These are phyloP conservation scores for Amphibolis antarctica DNA, from an alignment of 106 monocot genomes.

Conservation along the genomic window DNA sequence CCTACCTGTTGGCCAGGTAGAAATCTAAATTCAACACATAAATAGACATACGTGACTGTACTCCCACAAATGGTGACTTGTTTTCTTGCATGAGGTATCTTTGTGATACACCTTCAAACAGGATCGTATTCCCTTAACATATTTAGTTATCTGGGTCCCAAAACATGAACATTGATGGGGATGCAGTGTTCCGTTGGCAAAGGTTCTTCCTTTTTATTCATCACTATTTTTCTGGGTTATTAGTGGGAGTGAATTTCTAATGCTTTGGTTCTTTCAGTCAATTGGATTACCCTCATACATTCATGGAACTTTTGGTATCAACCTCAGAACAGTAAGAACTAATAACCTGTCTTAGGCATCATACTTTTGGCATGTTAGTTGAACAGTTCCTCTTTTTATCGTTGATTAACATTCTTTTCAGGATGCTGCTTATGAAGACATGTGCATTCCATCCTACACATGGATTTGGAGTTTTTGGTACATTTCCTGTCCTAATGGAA, in stretches of 20 bases:
- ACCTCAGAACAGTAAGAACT: constrained; percentile 58
- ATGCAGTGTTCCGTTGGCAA: constrained; percentile 95
- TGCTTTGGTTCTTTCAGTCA: constrained; percentile 31
- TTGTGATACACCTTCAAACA: no score
- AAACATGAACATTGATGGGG: constrained; percentile 41
- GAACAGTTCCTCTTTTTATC: background rate
- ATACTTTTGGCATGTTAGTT: background rate
- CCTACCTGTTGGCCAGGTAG: no score
- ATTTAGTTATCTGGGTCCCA: constrained; percentile 48
- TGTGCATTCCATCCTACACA: constrained; percentile 69
- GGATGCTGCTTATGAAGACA: constrained; percentile 58
- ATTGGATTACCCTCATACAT: constrained; percentile 91
- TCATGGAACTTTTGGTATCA: constrained; percentile 76
- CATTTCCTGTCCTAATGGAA: constrained; percentile 37
- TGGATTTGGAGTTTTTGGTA: constrained; percentile 71
- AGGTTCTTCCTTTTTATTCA: constrained; percentile 30
- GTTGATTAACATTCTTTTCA: constrained; percentile 11
- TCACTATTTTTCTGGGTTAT: background rate
- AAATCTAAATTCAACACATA: no score
- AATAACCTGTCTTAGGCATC: background rate
- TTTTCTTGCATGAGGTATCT: no score
- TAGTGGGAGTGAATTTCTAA: background rate
- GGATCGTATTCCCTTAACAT: constrained; percentile 24
- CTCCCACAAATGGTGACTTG: no score
- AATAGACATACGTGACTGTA: no score